A percentile compares a stretch with the other conserved stretches of the same genome.
phyloP scores from a whole-genome alignment of 2,329 filamentous ascomycete species.

The Exophiala xenobiotica region DNA sequence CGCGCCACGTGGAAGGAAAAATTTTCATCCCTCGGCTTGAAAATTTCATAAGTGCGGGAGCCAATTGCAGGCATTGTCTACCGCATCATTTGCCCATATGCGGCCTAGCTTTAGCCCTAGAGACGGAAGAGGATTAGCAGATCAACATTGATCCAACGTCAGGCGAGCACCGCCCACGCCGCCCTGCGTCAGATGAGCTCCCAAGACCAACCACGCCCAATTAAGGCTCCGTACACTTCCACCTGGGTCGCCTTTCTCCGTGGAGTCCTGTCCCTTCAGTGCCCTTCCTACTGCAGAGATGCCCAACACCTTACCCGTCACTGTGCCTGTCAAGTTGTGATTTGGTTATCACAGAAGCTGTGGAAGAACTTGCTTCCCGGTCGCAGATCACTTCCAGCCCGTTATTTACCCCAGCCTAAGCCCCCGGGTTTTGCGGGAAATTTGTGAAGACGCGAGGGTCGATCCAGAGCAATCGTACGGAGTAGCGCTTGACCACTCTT shows the following conservation, averaged over 20 bases:
- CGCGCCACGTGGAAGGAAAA: constrained; percentile 24
- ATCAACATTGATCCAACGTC: constrained; percentile 31
- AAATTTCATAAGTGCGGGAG: constrained; percentile 20
- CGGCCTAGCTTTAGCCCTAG: constrained; percentile 10
- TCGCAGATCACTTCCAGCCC: neutral
- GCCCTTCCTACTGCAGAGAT: too few species aligned
- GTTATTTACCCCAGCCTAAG: neutral
- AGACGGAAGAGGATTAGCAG: constrained; percentile 10
- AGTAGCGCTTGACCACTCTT: too few species aligned
- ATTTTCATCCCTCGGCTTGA: constrained; percentile 22
- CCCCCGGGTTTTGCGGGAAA: neutral
- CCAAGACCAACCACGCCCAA: constrained; percentile 4
- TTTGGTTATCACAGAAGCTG: too few species aligned
- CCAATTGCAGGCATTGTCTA: constrained; percentile 13
- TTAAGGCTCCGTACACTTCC: neutral
- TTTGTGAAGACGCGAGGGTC: too few species aligned
- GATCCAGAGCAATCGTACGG: too few species aligned
- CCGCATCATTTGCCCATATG: constrained; percentile 18
- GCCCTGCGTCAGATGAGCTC: constrained; percentile 24
- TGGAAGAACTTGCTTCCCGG: too few species aligned
- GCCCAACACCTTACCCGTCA: too few species aligned
- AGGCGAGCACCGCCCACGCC: constrained; percentile 23
- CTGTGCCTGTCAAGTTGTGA: too few species aligned
- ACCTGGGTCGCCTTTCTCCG: constrained; percentile 28
- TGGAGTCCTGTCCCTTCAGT: constrained; percentile 19